Conservation (phyloP, 169 alveolate genomes). For the Theileria sp. region DNA sequence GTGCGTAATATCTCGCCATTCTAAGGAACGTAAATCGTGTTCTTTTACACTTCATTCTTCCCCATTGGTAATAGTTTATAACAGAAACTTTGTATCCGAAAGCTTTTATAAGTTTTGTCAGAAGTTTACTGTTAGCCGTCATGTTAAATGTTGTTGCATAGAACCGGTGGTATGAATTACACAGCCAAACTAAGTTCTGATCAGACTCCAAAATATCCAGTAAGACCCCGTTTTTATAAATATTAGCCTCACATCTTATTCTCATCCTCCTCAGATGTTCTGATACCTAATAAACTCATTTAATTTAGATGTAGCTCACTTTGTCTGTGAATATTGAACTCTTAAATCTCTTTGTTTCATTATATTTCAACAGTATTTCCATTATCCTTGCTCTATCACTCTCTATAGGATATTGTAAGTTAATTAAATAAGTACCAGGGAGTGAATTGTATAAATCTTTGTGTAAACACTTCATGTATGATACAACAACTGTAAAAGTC, state of each 20-base stretch:
- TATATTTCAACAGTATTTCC: conserved; percentile 1
- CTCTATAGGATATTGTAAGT: neutral
- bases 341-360: conserved; percentile 35
- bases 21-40: conserved; percentile 74
- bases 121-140: conserved; percentile 66
- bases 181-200: conserved; percentile 72
- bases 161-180: conserved; percentile 76
- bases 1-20: conserved; percentile 76
- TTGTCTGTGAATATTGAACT: conserved; percentile 47
- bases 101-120: conserved; percentile 59
- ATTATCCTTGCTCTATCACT: neutral
- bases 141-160: conserved; percentile 70
- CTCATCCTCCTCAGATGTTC: conserved; percentile 69
- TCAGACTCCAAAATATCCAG: conserved; percentile 71
- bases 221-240: conserved; percentile 63
- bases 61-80: conserved; percentile 76
- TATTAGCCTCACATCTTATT: conserved; percentile 61
- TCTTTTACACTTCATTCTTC: conserved; percentile 69
- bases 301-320: neutral
- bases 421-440: neutral
- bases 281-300: conserved; percentile 37
- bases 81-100: conserved; percentile 68
- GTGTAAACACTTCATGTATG: conserved; percentile 21
- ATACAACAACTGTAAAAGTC: conserved; percentile 11
- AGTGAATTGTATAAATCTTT: neutral